phyloP scores from a whole-genome alignment of 2,329 filamentous ascomycete species.

The Epichloe coenophiala region DNA sequence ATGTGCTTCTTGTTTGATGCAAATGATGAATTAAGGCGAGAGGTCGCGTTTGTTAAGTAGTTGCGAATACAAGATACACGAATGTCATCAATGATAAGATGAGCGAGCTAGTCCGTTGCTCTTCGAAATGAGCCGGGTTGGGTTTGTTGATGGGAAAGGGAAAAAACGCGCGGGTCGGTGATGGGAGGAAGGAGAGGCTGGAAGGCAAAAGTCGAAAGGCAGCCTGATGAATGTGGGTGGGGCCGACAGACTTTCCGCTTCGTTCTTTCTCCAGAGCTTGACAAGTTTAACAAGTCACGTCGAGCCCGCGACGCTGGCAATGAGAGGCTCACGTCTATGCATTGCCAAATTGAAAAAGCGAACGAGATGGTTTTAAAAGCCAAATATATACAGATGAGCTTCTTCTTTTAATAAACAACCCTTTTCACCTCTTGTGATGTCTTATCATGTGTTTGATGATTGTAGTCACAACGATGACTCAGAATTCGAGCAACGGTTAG shows the following conservation, averaged over 20 bases:
- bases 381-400: too few relatives aligned
- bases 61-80: background rate
- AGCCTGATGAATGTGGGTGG: background rate
- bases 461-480: too few relatives aligned
- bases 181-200: slow-evolving; percentile 2
- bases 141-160: background rate
- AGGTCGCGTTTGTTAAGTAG: background rate
- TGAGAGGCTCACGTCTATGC: too few relatives aligned
- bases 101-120: background rate
- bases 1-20: slow-evolving; percentile 1
- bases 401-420: too few relatives aligned
- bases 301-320: too few relatives aligned
- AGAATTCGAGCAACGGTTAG: too few relatives aligned
- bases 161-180: background rate
- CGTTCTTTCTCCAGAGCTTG: background rate
- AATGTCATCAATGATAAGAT: background rate
- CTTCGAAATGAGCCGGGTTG: slow-evolving; percentile 1
- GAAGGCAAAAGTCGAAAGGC: background rate
- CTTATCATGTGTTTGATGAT: too few relatives aligned
- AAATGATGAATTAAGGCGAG: background rate
- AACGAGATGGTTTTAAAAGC: too few relatives aligned
- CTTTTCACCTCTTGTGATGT: too few relatives aligned
- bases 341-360: too few relatives aligned
- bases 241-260: background rate
- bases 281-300: background rate